Conservation (phyloP, 352 stramenopile genomes). For the Pythium phragmitis region DNA sequence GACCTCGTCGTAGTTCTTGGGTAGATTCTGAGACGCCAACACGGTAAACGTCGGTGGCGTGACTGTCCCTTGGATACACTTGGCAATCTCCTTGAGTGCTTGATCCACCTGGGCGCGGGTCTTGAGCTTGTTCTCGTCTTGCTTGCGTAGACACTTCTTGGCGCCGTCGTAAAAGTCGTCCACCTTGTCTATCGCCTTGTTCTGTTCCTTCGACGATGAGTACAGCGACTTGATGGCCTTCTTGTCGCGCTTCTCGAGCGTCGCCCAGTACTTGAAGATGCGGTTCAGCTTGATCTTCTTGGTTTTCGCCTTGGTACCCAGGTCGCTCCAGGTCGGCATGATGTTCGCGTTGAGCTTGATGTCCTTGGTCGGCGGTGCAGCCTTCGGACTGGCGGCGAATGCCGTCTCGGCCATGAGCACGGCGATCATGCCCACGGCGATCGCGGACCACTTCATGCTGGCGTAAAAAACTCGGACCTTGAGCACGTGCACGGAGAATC, state of each 20-base stretch:
- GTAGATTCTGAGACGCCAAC: neutral
- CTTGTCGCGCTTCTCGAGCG: constrained; percentile 13
- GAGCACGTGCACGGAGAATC: too few species aligned
- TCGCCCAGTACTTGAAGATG: constrained; percentile 2
- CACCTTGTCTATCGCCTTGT: constrained; percentile 1
- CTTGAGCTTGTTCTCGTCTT: neutral
- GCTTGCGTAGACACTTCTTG: constrained; percentile 15
- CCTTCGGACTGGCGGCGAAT: too few species aligned
- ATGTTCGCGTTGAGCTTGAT: constrained; percentile 12
- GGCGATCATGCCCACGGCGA: neutral
- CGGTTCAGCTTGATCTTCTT: constrained; percentile 5
- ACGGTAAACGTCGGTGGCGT: constrained; percentile 2
- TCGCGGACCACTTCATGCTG: constrained; percentile 1
- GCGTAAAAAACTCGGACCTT: too few species aligned
- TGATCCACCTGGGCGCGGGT: neutral
- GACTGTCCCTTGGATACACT: constrained; percentile 7
- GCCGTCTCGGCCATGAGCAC: neutral
- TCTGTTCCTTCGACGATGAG: neutral
- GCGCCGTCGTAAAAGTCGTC: constrained; percentile 15
- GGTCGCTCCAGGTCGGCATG: constrained; percentile 11
- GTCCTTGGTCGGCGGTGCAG: neutral
- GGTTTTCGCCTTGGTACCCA: neutral
- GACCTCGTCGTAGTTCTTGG: neutral
- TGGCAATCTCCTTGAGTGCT: neutral
- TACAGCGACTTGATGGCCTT: constrained; percentile 8